These are phyloP conservation scores for Phialophora expanda DNA, from an alignment of 2,329 filamentous ascomycete species.

Conservation along the genomic window DNA sequence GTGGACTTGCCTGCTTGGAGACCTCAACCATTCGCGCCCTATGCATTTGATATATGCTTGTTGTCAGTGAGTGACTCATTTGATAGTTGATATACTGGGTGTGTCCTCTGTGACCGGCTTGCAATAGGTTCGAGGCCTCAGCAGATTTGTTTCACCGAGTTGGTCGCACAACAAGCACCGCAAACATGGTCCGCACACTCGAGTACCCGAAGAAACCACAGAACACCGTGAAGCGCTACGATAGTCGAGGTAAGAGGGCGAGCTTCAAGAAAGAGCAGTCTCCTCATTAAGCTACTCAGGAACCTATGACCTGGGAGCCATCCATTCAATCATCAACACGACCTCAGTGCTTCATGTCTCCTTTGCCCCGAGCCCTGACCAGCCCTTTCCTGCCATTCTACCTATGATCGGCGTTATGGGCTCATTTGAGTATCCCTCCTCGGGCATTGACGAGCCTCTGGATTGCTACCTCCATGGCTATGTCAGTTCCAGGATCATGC, in stretches of 20 bases:
- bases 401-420: slow-evolving; percentile 88
- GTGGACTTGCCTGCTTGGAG: slow-evolving; percentile 24
- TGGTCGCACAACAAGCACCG: not conserved
- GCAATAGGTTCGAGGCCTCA: not conserved
- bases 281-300: slow-evolving; percentile 52
- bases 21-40: slow-evolving; percentile 24
- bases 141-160: not conserved
- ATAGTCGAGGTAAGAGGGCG: slow-evolving; percentile 61
- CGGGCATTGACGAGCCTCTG: slow-evolving; percentile 66
- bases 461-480: slow-evolving; percentile 86
- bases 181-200: slow-evolving; percentile 50
- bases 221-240: slow-evolving; percentile 71
- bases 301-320: slow-evolving; percentile 72
- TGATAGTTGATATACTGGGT: not conserved
- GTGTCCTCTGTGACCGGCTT: not conserved
- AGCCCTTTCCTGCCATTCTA: slow-evolving; percentile 75
- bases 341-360: slow-evolving; percentile 79
- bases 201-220: slow-evolving; percentile 66
- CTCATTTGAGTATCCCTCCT: slow-evolving; percentile 68
- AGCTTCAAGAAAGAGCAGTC: too few species aligned
- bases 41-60: slow-evolving; percentile 26
- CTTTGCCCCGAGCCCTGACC: slow-evolving; percentile 66
- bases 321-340: slow-evolving; percentile 76
- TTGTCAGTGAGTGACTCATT: slow-evolving; percentile 9
- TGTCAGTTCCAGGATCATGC: slow-evolving; percentile 77